Evolutionary conservation across 441 rosid species (phyloP).

Genomic region (Arabidopsis hybrid): DNA sequence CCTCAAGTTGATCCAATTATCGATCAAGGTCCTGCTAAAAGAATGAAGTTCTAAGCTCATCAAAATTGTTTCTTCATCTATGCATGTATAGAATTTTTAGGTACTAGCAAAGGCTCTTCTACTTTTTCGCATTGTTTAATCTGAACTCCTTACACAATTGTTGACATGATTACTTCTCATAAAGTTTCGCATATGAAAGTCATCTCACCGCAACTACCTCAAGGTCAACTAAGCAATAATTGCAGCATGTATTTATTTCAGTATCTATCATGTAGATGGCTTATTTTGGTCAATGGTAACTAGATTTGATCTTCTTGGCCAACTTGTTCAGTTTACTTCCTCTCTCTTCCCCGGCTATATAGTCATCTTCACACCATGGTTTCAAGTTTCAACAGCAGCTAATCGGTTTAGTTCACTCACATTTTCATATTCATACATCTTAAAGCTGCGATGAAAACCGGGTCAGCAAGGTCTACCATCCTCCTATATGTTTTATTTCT

Average conservation of each 20-base stretch:
- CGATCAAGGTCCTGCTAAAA: constrained; percentile 94
- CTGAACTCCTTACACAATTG: constrained; percentile 5
- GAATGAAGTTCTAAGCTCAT: constrained; percentile 67
- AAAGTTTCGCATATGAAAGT: neutral
- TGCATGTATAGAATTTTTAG: constrained; percentile 9
- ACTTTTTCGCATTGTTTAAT: neutral
- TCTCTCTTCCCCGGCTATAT: constrained; percentile 28
- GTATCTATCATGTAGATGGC: constrained; percentile 2
- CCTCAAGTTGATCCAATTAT: constrained; percentile 86
- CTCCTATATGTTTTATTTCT: constrained; percentile 35
- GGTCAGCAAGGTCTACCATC: constrained; percentile 4
- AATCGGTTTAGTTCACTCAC: neutral
- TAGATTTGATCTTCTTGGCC: constrained; percentile 29
- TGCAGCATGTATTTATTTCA: constrained; percentile 16
- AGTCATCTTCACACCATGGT: constrained; percentile 6
- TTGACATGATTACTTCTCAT: constrained; percentile 11
- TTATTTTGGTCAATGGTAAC: constrained; percentile 39
- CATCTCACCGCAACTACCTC: neutral
- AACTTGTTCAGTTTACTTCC: constrained; percentile 29
- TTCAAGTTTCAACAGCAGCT: constrained; percentile 21
- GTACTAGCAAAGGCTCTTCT: constrained; percentile 27
- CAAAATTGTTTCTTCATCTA: constrained; percentile 12
- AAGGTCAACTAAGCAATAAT: constrained; percentile 32
- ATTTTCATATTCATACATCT: constrained; percentile 12
- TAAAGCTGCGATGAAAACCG: constrained; percentile 27